A percentile compares a stretch with the other conserved stretches of the same genome.
Evolutionary conservation across 2,329 filamentous ascomycete genomes (phyloP).

Genomic region (Penicillium italicum): DNA sequence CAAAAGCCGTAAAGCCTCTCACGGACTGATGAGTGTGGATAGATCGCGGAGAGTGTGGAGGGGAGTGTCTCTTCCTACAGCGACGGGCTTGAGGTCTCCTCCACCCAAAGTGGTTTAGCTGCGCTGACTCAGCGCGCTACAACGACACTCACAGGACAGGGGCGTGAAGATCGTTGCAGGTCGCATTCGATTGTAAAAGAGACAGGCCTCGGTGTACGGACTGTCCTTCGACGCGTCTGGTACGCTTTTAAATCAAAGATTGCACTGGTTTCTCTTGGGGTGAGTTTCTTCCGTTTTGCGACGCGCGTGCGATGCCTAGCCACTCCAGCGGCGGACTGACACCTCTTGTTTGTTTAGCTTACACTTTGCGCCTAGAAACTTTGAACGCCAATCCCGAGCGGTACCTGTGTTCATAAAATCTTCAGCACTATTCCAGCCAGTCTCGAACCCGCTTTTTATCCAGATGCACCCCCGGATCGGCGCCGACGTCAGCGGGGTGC

Average conservation of each 20-base stretch:
- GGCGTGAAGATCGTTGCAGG: conserved; percentile 28
- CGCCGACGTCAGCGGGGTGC: conserved; percentile 28
- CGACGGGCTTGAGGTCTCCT: conserved; percentile 28
- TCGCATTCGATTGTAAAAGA: conserved; percentile 32
- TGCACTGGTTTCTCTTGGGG: conserved; percentile 5
- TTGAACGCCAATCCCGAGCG: neutral
- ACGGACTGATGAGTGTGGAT: conserved; percentile 1
- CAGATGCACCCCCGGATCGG: conserved; percentile 24
- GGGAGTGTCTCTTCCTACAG: conserved; percentile 11
- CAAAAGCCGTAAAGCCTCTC: conserved; percentile 9
- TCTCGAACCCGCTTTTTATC: conserved; percentile 9
- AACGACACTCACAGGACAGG: conserved; percentile 37
- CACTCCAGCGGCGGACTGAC: conserved; percentile 15
- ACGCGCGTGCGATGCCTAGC: conserved; percentile 18
- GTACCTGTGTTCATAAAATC: neutral
- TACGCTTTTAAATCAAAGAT: conserved; percentile 15
- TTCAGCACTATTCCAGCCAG: neutral
- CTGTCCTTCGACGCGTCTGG: conserved; percentile 28
- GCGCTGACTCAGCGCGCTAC: conserved; percentile 36
- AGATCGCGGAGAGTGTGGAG: conserved; percentile 19
- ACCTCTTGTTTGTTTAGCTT: conserved; percentile 18
- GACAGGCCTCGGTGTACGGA: conserved; percentile 12
- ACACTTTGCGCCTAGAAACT: conserved; percentile 12
- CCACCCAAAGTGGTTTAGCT: conserved; percentile 33
- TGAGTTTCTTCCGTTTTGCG: conserved; percentile 16